Evolutionary conservation across 1,284 basidiomycete genomes (phyloP).

Genomic region (Pterula multifida): DNA sequence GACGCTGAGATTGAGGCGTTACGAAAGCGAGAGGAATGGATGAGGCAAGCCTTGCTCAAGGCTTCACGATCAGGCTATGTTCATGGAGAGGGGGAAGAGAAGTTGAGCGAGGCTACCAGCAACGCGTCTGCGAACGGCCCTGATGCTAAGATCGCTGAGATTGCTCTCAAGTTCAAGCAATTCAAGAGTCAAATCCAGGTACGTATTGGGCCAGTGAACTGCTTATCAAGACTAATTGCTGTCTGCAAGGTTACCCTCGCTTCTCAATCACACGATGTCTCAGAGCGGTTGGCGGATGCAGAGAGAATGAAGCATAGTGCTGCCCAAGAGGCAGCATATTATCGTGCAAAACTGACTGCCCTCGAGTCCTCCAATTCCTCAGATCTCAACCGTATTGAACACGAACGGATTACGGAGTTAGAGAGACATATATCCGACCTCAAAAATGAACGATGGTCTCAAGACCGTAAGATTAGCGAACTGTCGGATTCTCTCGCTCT

Average conservation of each 20-base stretch:
- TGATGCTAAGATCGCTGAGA: conserved; percentile 42
- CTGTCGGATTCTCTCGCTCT: conserved; percentile 62
- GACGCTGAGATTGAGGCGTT: conserved; percentile 72
- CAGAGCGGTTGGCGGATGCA: conserved; percentile 70
- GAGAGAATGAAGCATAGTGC: conserved; percentile 75
- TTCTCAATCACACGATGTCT: conserved; percentile 66
- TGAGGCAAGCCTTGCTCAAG: conserved; percentile 72
- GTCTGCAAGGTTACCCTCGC: conserved; percentile 48
- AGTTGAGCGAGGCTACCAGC: conserved; percentile 22
- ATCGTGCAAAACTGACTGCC: conserved; percentile 86
- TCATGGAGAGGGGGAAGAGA: conserved; percentile 42
- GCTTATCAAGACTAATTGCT: conserved; percentile 8
- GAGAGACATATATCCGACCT: conserved; percentile 68
- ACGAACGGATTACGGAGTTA: conserved; percentile 69
- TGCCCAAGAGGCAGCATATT: conserved; percentile 91
- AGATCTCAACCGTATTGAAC: conserved; percentile 67
- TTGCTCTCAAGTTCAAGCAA: conserved; percentile 79
- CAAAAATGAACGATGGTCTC: conserved; percentile 53
- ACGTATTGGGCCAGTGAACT: conserved; percentile 15
- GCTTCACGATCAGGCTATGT: conserved; percentile 79
- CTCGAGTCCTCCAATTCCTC: conserved; percentile 61
- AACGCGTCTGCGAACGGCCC: conserved; percentile 25
- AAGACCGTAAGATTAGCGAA: conserved; percentile 64
- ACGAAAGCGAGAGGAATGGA: conserved; percentile 76
- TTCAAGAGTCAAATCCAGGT: conserved; percentile 86